Base-by-base conservation (phyloP, 1,284 basidiomycete genomes). In the Pseudozyma hubeiensis region DNA sequence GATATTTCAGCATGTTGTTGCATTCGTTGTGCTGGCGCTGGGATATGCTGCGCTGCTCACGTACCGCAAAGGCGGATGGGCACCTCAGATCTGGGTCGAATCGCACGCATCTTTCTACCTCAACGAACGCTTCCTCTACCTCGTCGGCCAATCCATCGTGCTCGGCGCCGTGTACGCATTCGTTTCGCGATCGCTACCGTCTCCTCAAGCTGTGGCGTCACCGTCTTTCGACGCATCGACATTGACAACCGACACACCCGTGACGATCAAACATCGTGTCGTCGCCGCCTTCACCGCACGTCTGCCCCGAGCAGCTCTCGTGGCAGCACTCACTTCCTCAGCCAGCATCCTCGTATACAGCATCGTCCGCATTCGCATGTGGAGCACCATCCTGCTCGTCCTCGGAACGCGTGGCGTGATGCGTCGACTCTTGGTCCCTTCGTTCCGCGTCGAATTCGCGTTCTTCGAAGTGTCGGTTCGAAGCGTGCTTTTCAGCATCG, bases 61-160 rank as follows among this genome's bases (percentile, higher is more conserved):
- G 5, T 45, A 35, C 19, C 43, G 37, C 44, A 34, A 35, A 24
- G 55, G 63, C 14, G 64, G 68, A 43, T 75, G 73, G 73, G 64
- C 56, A 4, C 68, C 71, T 10, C 63, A 69, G 34, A 43, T 65
- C 8, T 80, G 66, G 64, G 67, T 80, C 24, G 60, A 68, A 0
- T 72, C 69, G 43, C 76, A 80, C 46, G 41, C 39, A n/a, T 59
- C 77, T 10, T 71, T 70, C 56, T 80, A 78, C 53, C 57, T 77
- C 45, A 78, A 80, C 53, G 78, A 80, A 58, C 60, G 76, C 7
- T 75, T 76, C 37, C 60, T 80, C 30, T 65, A 64, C 17, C 35
- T 67, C 7, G 9, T 75, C 14, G 61, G 50, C 14, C 50, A 66
- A 4, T 47, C 61, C 24, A 53, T 61, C 2, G 14, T 64, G 17